Evolutionary conservation across 345 rosid genomes (phyloP), one percentile per base, ranked within the genome.

Genomic region (Linum tenue): DNA sequence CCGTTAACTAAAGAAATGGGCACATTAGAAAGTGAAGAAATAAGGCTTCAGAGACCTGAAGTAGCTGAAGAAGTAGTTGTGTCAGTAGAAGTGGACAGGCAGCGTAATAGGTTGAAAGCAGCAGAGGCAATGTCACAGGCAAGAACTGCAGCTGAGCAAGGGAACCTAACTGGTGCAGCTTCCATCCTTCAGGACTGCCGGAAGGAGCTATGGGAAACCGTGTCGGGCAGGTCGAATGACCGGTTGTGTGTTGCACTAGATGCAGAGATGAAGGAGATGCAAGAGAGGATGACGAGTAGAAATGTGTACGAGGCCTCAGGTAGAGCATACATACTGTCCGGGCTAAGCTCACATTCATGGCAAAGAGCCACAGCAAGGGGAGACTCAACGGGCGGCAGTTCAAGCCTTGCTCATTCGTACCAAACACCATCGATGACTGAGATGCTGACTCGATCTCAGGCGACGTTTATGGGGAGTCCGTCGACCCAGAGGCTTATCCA

Each of bases 321-420:
- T 22, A 84, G 99, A 67, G 99, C 97, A 42, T 94, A 90, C 64
- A 87, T 94, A 61, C 92, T 94, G 15, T 94, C 99, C 0, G 99
- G 99, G 60, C 88, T 94, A 56, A 94, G 97, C 77, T 94, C 99
- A 7, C 97, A 94, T 64, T 94, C 96, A 11, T 91, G 99, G 99
- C 99, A 94, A 77, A 82, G 99, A 82, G 97, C 99, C 36, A 91
- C 97, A 9, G 77, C 96, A 11, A 91, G 99, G 80, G 97, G 99
- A 39, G 96, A 91, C 79, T 88, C 96, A 0, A 43, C 50, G 63
- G 83, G 89, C 1, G 95, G 88, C 2, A 82, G 92, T 62, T 90
- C 87, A 9, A 95, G 95, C 77, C 81, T 95, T 59, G 75, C 85
- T 38, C 96, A 85, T 48, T 76, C 92, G 36, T 90, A 94, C 63